Percentiles rank a stretch among this genome's conserved stretches.
Conservation (phyloP, 83 land plant genomes). For the Picea abies region DNA sequence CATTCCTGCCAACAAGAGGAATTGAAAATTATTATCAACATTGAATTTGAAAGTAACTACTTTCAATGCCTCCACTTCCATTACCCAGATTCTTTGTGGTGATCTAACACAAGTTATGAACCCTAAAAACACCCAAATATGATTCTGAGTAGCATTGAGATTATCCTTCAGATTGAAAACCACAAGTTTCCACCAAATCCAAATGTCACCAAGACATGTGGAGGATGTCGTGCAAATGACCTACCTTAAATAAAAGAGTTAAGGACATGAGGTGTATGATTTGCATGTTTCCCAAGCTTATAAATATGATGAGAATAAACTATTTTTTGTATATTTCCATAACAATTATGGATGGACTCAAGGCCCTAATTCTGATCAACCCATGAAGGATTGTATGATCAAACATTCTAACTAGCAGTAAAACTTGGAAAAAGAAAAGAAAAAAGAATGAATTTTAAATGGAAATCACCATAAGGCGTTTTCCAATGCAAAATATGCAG, state of each 20-base stretch:
- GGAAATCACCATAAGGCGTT: too few relatives aligned
- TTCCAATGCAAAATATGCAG: too few relatives aligned
- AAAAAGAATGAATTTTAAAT: too few relatives aligned
- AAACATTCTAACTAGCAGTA: constrained; percentile 18
- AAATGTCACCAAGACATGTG: constrained; percentile 85
- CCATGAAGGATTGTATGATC: constrained; percentile 23
- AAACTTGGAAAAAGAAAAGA: constrained; percentile 10
- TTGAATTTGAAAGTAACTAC: constrained; percentile 40
- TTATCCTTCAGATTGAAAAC: constrained; percentile 61
- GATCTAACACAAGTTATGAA: constrained; percentile 52
- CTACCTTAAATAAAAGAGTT: constrained; percentile 41
- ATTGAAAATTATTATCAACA: constrained; percentile 62
- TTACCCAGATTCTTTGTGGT: constrained; percentile 29
- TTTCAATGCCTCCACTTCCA: constrained; percentile 15
- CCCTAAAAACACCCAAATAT: constrained; percentile 37
- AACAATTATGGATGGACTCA: constrained; percentile 24
- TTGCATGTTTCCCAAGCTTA: constrained; percentile 25
- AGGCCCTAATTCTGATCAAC: constrained; percentile 21
- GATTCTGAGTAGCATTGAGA: constrained; percentile 32
- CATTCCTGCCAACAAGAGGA: constrained; percentile 82
- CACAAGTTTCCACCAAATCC: constrained; percentile 96
- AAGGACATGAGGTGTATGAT: constrained; percentile 21
- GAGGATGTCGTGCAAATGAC: constrained; percentile 86
- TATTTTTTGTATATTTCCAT: constrained; percentile 24
- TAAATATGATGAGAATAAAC: constrained; percentile 29